Evolutionary conservation across 2,329 filamentous ascomycete species (phyloP).

Genomic region (Thielaviopsis punctulata): DNA sequence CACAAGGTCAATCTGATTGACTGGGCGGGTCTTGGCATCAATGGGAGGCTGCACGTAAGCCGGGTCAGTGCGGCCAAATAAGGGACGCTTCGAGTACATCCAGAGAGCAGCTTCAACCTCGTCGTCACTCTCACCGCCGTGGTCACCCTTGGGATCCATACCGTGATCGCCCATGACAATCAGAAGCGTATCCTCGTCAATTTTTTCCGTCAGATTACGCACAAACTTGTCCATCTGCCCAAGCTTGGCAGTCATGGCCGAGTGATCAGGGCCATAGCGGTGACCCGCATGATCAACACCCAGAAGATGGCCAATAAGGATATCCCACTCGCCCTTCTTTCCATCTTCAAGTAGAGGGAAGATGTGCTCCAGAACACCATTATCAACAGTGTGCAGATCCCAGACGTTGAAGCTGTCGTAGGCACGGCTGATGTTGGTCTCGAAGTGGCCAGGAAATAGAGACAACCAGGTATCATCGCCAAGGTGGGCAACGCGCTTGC

Average conservation of each 20-base stretch:
- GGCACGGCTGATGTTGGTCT: conserved; percentile 64
- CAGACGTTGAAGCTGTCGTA: conserved; percentile 98
- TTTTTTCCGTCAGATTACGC: conserved; percentile 45
- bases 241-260: conserved; percentile 80
- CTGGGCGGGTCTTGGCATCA: conserved; percentile 62
- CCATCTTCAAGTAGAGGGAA: conserved; percentile 58
- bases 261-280: conserved; percentile 82
- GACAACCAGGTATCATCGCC: conserved; percentile 98
- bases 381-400: conserved; percentile 93
- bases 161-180: conserved; percentile 98
- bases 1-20: conserved; percentile 84
- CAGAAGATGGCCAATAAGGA: conserved; percentile 86
- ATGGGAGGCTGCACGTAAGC: conserved; percentile 39
- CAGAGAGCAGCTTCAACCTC: conserved; percentile 88
- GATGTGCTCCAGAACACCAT: conserved; percentile 82
- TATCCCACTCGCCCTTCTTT: conserved; percentile 62
- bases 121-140: conserved; percentile 94
- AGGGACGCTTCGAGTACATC: conserved; percentile 86
- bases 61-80: conserved; percentile 62
- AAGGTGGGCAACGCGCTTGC: conserved; percentile 69
- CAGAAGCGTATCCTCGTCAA: conserved; percentile 76
- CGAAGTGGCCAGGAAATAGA: conserved; percentile 86
- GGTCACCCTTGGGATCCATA: conserved; percentile 94
- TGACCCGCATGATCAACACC: conserved; percentile 96
- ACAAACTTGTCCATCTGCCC: conserved; percentile 79